Base-by-base conservation (phyloP, 495 filamentous ascomycete species). In the Letharia columbiana region DNA sequence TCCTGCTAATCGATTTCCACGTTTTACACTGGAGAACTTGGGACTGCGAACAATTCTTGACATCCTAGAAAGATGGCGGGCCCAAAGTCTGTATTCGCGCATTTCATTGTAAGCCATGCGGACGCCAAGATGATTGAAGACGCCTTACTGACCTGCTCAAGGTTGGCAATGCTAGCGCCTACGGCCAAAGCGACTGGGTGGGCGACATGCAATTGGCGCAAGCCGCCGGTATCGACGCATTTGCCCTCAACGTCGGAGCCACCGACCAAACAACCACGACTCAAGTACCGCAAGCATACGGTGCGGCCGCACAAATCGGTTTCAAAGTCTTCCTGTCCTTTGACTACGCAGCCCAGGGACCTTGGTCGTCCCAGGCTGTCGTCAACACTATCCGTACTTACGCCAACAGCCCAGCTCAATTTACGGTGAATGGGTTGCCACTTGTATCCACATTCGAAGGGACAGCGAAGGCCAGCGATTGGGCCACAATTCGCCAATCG, bases 271-370 rank as follows among this genome's bases (percentile, higher is more conserved):
- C 79, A 71, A 83, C 79, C 11, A 79, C 83, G 61, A 69, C 74
- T 10, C 83, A 86, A 71, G 79, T 87, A 11, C 70, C 70, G 47
- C 79, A 77, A 54, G 84, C 85, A 23, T 87, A 86, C 66, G 71
- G 79, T 23, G 84, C 83, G 0, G 84, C 85, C 10, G 79, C 77
- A 11, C 76, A 75, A 20, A 83, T 84, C 70, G 73, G 77, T 35
- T 89, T 91, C 73, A 82, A 79, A 35, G 58, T 91, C 44, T 86
- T 91, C 66, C 70, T 90, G 23, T 90, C 89, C 0, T 90, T 91
- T 69, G 88, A 90, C 71, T 84, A 84, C 75, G 82, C 82, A 20
- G 33, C 54, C 6, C 54, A 57, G 7, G 54, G 54, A 13, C 54
- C 54, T 71, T 85, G 77, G 76, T 85, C 76, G 70, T 66, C 73